Evolutionary conservation across 228 moss, liverwort and hornwort species (phyloP).

Genomic region (Sphagnum magellanicum): DNA sequence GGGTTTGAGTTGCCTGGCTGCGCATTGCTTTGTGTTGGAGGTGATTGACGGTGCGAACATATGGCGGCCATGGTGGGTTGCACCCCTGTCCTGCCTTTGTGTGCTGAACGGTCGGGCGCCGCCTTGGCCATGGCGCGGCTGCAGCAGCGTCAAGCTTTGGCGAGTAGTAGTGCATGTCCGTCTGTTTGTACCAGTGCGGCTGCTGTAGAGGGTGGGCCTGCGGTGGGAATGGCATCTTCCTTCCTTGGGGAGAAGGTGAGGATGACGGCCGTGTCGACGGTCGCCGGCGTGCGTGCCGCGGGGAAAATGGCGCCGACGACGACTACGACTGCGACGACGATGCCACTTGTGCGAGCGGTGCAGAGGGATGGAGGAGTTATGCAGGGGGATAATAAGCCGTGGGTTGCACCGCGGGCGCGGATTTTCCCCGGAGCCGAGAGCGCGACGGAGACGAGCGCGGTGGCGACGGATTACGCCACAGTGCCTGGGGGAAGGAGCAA

Average conservation of each 20-base stretch:
- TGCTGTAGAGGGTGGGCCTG: conserved; percentile 1
- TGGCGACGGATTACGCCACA: conserved; percentile 50
- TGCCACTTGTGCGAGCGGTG: conserved; percentile 17
- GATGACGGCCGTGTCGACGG: conserved; percentile 16
- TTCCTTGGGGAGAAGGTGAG: conserved; percentile 54
- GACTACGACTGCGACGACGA: conserved; percentile 4
- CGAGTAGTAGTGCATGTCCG: conserved; percentile 6
- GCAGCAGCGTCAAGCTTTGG: neutral
- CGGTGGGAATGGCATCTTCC: conserved; percentile 19
- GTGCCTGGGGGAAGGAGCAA: conserved; percentile 34
- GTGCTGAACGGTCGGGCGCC: neutral
- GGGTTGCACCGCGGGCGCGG: conserved; percentile 39
- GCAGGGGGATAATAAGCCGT: conserved; percentile 29
- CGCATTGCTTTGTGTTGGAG: too few species aligned
- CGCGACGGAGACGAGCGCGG: conserved; percentile 49
- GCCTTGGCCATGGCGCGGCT: neutral
- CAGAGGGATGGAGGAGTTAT: conserved; percentile 23
- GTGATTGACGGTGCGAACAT: neutral
- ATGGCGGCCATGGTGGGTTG: neutral
- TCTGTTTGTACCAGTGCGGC: conserved; percentile 18
- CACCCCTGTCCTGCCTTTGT: neutral
- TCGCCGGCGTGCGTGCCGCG: conserved; percentile 10
- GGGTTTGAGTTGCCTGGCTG: too few species aligned
- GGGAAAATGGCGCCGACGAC: conserved; percentile 1
- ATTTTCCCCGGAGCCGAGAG: conserved; percentile 18